Evolutionary conservation across 208 protist species (phyloP), one percentile per base, ranked within the genome.

Genomic region (Leishmania guyanensis): DNA sequence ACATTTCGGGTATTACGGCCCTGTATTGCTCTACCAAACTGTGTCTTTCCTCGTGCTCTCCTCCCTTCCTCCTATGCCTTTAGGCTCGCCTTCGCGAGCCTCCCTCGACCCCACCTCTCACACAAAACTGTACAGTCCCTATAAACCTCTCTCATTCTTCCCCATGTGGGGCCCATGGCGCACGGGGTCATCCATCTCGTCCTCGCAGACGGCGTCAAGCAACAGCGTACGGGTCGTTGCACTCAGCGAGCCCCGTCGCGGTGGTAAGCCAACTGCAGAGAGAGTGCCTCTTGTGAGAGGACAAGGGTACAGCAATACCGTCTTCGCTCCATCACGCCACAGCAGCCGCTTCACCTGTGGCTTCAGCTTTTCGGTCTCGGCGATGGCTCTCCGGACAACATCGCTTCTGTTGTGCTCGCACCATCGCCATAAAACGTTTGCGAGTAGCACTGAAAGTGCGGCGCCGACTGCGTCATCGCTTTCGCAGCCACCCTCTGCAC

Each of bases 131-230:
- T 65, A 50, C 70, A 50, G 51, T 64, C 79, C 17, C 60, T 26
- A 26, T 73, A 46, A 46, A 46, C 43, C 70, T 56, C 56, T 53
- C 65, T 72, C 72, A 78, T 17, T 58, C 22, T 79, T 60, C 72
- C 60, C 72, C 71, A 36, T 71, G 69, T 33, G 26, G 20, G 43
- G 62, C 43, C 77, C 39, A 53, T 73, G 62, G 62, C n/a, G 46
- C 62, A 62, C 48, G 29, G n/a, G 26, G 5, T 58, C 77, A 17
- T 77, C 51, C 50, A 39, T 77, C 48, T 20, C 73, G 29, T 46
- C 73, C 16, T 36, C 46, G 39, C 69, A 12, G 53, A 54, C 20
- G 69, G 69, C 46, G n/a, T 51, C 69, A 20, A 51, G 69, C 43
- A 73, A 46, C 48, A 43, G 69, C 12, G 10, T 26, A 26, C 46